phyloP scores from a whole-genome alignment of 2,329 filamentous ascomycete species.

The Akanthomyces uredinophilus region DNA sequence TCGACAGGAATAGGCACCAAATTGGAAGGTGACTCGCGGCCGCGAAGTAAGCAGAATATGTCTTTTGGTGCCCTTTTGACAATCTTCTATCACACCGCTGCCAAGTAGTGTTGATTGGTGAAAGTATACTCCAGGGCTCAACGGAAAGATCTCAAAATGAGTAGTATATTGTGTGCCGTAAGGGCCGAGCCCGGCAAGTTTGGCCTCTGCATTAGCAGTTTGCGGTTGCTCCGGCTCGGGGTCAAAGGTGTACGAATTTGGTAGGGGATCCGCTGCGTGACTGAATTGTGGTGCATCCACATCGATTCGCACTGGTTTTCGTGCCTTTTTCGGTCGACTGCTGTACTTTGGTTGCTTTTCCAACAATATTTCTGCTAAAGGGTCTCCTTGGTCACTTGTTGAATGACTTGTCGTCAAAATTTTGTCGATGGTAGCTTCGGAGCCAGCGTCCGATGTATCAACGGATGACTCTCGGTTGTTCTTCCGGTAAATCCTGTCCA shows the following conservation, averaged over 20 bases:
- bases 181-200: conserved; percentile 50
- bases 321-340: not conserved
- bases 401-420: not conserved
- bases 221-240: conserved; percentile 14
- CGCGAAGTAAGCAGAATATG: conserved; percentile 27
- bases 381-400: not conserved
- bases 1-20: conserved; percentile 44
- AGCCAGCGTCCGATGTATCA: not conserved
- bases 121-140: conserved; percentile 52
- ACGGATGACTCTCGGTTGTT: conserved; percentile 25
- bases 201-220: conserved; percentile 21
- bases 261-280: conserved; percentile 49
- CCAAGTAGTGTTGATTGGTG: conserved; percentile 56
- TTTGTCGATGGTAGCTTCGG: not conserved
- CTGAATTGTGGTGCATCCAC: conserved; percentile 47
- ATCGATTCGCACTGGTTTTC: conserved; percentile 40
- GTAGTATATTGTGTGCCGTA: conserved; percentile 58
- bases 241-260: conserved; percentile 7
- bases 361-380: conserved; percentile 4
- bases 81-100: conserved; percentile 42
- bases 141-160: conserved; percentile 58
- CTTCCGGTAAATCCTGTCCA: conserved; percentile 51
- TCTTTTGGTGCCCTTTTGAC: conserved; percentile 27
- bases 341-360: conserved; percentile 20
- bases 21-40: conserved; percentile 35